Base-by-base conservation (phyloP, 2,329 filamentous ascomycete species). In the Fusarium fujikuroi region DNA sequence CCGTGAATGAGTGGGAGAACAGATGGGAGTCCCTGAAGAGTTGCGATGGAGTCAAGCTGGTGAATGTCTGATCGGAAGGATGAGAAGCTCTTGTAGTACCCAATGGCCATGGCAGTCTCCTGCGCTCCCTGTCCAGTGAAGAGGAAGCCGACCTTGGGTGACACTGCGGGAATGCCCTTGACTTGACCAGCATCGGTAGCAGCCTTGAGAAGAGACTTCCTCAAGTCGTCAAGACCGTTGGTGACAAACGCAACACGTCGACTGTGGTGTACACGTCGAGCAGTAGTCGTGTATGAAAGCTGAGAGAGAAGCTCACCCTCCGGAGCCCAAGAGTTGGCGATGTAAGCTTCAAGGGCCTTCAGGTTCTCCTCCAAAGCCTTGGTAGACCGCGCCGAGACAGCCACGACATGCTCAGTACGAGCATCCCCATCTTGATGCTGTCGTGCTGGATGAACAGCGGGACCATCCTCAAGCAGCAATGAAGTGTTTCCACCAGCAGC, bases 401-500 rank as follows among this genome's bases (percentile, higher is more conserved):
- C 23, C 1, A 61, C 37, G 0, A 54, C 19, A 36, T 61, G 59
- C 3, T 56, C 49, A 12, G 47, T 56, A 0, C 59, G 23, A 16
- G 23, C 12, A 21, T 61, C 57, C 0, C 6, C 37, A 21, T 37
- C 36, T 3, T 60, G 58, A 16, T 42, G n/a, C 9, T 19, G 37
- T 15, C 7, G 18, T 6, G 8, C 8, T 5, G 19, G 19, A 14
- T 28, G 19, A n/a, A 5, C 18, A 9, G 11, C 23, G 7, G 59
- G 59, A 1, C 15, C 39, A 21, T 61, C 59, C n/a, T 61, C 59
- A 4, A 61, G 37, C 1, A 61, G 23, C 18, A 61, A 30, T 2
- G 59, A 43, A 1, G 59, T 61, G 16, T 61, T 61, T 9, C 59
- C 59, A 8, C 59, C 59, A 37, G 59, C 59, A 7, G 59, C 59